Evolutionary conservation across 2,329 filamentous ascomycete genomes (phyloP), one percentile per base, ranked within the genome.

Genomic region (Cladosporium halotolerans): DNA sequence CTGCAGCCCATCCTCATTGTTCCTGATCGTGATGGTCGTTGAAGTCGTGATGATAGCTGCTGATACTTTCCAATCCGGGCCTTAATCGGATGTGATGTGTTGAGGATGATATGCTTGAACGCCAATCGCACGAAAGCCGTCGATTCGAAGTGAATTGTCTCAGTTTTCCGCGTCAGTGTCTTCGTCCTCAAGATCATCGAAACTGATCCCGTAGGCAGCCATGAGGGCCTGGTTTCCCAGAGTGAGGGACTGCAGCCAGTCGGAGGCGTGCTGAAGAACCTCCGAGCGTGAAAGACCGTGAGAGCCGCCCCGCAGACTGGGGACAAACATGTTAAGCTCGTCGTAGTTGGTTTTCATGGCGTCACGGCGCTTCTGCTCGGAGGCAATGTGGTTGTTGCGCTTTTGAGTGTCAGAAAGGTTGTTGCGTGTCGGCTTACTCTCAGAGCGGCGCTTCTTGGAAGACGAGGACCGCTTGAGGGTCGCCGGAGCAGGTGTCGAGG

Each of bases 341-440:
- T 90, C 86, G 62, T 92, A 95, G 0, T 88, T 88, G 59, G 87
- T 80, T 65, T 89, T 86, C 63, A 92, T 92, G 44, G 90, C 75
- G 23, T 88, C 89, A 45, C 89, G 79, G 33, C 90, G 80, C 70
- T 93, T 95, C 71, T 95, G 88, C 66, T 95, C 89, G 49, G 89
- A 93, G 49, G 84, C 78, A 59, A 95, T 93, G 65, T 95, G 89
- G 61, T 96, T 95, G 63, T 84, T 85, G 43, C 88, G 79, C 70
- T 92, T 93, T 69, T 93, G 86, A 56, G 86, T 84, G 60, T 92
- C 87, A 0, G 83, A 81, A 3, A 93, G 68, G 58, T 85, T 85
- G 62, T 85, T 58, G 31, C 59, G 58, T 9, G 38, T 41, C 8
- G 36, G 13, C 32, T 45, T 49, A 8, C 39, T 10, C 16, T 48